Base-by-base conservation (phyloP, 257 asterid genomes). In the Osmanthus fragrans region DNA sequence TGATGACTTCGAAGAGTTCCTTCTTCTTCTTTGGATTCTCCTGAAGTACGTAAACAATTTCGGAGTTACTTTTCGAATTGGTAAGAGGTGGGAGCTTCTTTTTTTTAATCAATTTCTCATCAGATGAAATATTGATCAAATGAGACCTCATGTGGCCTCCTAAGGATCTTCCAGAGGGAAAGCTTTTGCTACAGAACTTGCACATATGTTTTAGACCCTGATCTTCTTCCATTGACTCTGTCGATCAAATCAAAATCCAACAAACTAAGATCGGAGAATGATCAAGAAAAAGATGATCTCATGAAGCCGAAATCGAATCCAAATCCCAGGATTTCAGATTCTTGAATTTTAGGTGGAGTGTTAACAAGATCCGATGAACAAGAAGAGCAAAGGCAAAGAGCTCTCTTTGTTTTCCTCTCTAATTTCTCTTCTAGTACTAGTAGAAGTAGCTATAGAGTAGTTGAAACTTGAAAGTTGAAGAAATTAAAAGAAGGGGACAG, bases 101-200 rank as follows among this genome's bases (percentile, higher is more conserved):
- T 87, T 84, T 84, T 86, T 9, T 76, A 80, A 76, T 64, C 72
- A 32, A 76, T 72, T 70, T 79, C 45, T 68, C 80, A 11, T 88
- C 74, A 40, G 86, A 66, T 54, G 91, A 80, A 73, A 80, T 45
- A 76, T 72, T 86, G 84, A 89, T 89, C 88, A 92, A 76, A 84
- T 94, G 98, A 84, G 97, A 89, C 92, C 97, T 94, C 95, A 92
- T 90, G 60, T 89, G 94, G 29, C 94, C 94, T 15, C 94, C 94
- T 39, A 89, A 80, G 27, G 94, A 85, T 86, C 90, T 89, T 30
- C 93, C 93, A 80, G 90, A 87, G 29, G 88, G 87, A 80, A 87
- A 89, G 58, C 80, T 82, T 80, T 90, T 93, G 87, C 33, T 63
- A 81, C 98, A 93, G 83, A 93, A 87, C 81, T 84, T 93, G 90